A percentile compares a stretch with the other conserved stretches of the same genome.
These are phyloP conservation scores for Bassia scoparia DNA, from an alignment of 148 eudicot genomes.

Conservation along the genomic window DNA sequence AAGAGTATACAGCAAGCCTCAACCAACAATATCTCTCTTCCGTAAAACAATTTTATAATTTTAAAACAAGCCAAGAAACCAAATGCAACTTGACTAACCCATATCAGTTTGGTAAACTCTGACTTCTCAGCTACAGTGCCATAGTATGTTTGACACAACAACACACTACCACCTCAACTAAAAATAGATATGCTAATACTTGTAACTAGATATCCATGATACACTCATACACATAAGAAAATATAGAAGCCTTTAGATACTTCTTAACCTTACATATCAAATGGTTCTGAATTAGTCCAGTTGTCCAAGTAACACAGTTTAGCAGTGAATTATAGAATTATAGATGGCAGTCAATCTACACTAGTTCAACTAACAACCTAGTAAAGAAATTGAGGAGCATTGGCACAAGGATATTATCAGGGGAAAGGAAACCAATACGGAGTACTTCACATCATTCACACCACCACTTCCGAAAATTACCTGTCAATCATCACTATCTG, in stretches of 20 bases:
- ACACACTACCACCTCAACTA: too few relatives aligned
- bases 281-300: neutral
- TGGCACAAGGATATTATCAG: too few relatives aligned
- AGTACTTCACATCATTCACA: too few relatives aligned
- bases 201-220: too few relatives aligned
- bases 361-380: neutral
- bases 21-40: neutral
- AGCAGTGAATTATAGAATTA: neutral
- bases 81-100: neutral
- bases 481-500: too few relatives aligned
- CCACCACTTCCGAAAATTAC: too few relatives aligned
- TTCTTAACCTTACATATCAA: neutral
- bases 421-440: too few relatives aligned
- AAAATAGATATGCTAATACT: too few relatives aligned
- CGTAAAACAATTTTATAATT: neutral
- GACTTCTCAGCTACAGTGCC: neutral
- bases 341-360: neutral
- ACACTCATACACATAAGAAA: too few relatives aligned
- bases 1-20: neutral
- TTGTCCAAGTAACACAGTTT: neutral
- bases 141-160: too few relatives aligned
- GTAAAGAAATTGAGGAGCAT: neutral
- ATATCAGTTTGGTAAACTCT: neutral
- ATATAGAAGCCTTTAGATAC: too few relatives aligned
- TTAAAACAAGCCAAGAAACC: neutral